Percentiles rank a stretch among this genome's conserved stretches.
phyloP scores from a whole-genome alignment of 2,329 filamentous ascomycete species.

The Colletotrichum sp. region DNA sequence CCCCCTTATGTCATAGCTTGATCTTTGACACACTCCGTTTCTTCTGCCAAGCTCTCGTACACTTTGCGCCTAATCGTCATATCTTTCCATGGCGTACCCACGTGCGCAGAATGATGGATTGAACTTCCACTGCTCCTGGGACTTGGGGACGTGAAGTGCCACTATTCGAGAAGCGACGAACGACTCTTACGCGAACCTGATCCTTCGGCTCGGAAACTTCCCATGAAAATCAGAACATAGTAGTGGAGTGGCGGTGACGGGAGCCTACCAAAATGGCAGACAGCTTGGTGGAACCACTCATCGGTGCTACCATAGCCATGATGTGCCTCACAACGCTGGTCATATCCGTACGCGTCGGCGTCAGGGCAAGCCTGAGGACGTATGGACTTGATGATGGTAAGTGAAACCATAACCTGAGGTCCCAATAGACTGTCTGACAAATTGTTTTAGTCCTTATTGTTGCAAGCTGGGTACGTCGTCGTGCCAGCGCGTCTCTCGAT shows the following conservation, averaged over 20 bases:
- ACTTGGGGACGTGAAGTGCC: neutral
- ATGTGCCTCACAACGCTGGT: conserved; percentile 12
- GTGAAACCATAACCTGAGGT: neutral
- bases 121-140: neutral
- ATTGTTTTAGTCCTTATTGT: neutral
- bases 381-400: conserved; percentile 3
- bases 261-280: neutral
- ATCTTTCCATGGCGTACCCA: neutral
- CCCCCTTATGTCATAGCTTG: neutral
- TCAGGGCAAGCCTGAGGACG: neutral
- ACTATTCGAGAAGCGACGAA: neutral
- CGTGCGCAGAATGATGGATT: neutral
- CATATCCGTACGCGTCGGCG: neutral
- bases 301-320: conserved; percentile 4
- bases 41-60: neutral
- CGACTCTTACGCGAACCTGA: neutral
- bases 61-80: neutral
- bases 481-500: neutral
- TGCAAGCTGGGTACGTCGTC: neutral
- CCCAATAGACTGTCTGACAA: neutral
- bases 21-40: too few species aligned
- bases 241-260: neutral
- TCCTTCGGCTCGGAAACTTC: neutral
- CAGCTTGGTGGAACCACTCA: neutral
- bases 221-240: neutral